Percentiles rank a stretch among this genome's conserved stretches.
Evolutionary conservation across 164 flowering plant species (phyloP).

Genomic region (Umbilicus rupestris): DNA sequence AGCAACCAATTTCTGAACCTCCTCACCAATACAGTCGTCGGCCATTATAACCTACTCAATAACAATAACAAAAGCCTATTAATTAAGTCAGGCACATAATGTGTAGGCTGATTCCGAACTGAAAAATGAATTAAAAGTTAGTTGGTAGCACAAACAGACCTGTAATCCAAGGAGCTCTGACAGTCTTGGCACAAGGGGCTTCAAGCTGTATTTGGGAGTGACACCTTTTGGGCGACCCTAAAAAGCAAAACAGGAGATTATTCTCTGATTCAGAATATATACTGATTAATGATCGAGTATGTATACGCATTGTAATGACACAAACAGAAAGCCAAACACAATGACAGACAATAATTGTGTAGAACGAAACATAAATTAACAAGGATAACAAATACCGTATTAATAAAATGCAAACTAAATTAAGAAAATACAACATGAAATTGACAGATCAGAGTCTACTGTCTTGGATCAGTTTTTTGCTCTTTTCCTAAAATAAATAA

Average conservation of each 20-base stretch:
- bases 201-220: slow-evolving; percentile 76
- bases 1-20: slow-evolving; percentile 63
- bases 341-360: too few species aligned
- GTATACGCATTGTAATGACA: neutral
- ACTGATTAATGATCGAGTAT: too few species aligned
- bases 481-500: neutral
- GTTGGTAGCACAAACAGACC: slow-evolving; percentile 22
- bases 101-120: neutral
- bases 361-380: too few species aligned
- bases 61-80: neutral
- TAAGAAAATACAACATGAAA: too few species aligned
- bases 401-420: too few species aligned
- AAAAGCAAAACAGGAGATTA: slow-evolving; percentile 9
- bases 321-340: neutral
- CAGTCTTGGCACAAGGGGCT: slow-evolving; percentile 75
- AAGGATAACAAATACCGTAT: too few species aligned
- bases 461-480: too few species aligned
- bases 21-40: slow-evolving; percentile 70
- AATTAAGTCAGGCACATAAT: neutral
- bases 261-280: neutral
- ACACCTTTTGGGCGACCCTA: slow-evolving; percentile 88
- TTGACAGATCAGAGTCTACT: too few species aligned
- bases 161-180: slow-evolving; percentile 69
- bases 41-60: slow-evolving; percentile 60
- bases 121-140: neutral